Evolutionary conservation across 371 early-diverging fungal genomes (phyloP).

Genomic region (Syncephalastrum racemosum): DNA sequence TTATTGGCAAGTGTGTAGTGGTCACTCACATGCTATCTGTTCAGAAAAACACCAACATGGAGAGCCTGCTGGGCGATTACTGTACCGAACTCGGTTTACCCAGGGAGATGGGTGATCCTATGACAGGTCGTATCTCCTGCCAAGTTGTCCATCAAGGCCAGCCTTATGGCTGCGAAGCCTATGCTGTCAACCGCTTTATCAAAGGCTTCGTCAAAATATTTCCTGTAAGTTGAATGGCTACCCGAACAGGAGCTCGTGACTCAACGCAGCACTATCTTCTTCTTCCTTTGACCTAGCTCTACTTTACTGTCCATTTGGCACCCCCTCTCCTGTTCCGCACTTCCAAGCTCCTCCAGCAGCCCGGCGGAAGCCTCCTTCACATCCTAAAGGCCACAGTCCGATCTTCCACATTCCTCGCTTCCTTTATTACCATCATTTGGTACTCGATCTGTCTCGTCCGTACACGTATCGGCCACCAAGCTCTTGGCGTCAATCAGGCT

Average conservation of each 20-base stretch:
- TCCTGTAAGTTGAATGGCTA: conserved; percentile 24
- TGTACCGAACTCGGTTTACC: conserved; percentile 42
- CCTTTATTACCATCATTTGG: conserved; percentile 62
- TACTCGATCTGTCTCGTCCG: conserved; percentile 58
- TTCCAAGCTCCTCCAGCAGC: conserved; percentile 33
- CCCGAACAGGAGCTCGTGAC: not conserved
- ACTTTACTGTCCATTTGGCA: conserved; percentile 60
- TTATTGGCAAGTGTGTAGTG: conserved; percentile 13
- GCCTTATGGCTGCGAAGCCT: conserved; percentile 40
- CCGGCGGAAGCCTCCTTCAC: conserved; percentile 30
- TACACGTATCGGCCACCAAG: conserved; percentile 49
- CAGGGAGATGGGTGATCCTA: conserved; percentile 35
- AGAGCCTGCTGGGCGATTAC: conserved; percentile 33
- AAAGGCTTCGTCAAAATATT: conserved; percentile 49
- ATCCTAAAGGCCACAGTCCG: conserved; percentile 49
- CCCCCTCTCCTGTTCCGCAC: conserved; percentile 59
- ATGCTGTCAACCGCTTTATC: conserved; percentile 38
- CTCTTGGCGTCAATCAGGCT: conserved; percentile 33
- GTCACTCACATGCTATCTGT: not conserved
- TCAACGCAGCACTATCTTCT: too few species aligned
- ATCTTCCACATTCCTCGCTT: conserved; percentile 63
- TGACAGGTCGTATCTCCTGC: conserved; percentile 45
- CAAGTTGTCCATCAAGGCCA: conserved; percentile 43
- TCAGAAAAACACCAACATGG: conserved; percentile 40
- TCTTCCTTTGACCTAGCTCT: conserved; percentile 33